Percentiles rank a stretch among this genome's conserved stretches.
Evolutionary conservation across 345 rosid species (phyloP).

Genomic region (Murraya paniculata): DNA sequence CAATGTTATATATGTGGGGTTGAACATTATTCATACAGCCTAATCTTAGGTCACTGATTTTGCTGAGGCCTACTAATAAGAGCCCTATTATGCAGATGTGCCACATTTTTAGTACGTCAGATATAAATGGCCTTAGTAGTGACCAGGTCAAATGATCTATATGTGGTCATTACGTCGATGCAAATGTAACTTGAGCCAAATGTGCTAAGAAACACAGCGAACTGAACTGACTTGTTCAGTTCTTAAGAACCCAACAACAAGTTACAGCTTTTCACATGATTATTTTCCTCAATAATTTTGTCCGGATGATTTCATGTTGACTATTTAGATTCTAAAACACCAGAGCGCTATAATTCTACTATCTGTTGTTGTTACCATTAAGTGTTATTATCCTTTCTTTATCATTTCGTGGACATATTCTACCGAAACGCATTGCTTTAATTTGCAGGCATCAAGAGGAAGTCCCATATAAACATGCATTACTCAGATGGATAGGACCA

Average conservation of each 20-base stretch:
- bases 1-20: neutral
- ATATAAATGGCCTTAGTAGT: neutral
- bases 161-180: neutral
- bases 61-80: neutral
- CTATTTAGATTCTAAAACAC: neutral
- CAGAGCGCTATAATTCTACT: neutral
- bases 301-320: neutral
- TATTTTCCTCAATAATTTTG: neutral
- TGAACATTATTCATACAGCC: neutral
- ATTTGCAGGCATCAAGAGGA: constrained; percentile 22
- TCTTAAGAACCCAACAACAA: neutral
- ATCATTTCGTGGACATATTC: neutral
- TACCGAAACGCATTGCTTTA: neutral
- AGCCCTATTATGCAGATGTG: neutral
- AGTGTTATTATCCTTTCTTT: neutral
- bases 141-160: neutral
- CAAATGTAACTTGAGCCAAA: neutral
- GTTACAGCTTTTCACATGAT: neutral
- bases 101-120: neutral
- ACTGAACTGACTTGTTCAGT: neutral
- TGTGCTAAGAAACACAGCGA: neutral
- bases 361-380: neutral
- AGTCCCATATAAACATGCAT: constrained; percentile 19
- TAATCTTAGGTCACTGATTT: neutral
- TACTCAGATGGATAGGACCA: neutral